Conservation (phyloP, 371 early-diverging fungal genomes). For the Zancudomyces culisetae region DNA sequence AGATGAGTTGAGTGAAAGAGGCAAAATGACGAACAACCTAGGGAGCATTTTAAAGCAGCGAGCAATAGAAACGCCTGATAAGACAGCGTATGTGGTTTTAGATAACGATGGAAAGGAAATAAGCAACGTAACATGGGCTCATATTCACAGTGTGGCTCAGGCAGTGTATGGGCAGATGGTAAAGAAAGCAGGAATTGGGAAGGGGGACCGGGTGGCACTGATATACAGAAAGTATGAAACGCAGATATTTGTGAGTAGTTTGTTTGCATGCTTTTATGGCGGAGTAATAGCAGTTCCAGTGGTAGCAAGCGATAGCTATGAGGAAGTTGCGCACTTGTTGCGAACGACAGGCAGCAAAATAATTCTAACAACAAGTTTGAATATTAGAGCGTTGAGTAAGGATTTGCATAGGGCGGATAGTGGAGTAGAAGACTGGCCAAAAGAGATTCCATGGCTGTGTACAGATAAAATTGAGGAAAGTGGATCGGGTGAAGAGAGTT, state of each 20-base stretch:
- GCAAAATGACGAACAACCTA: constrained; percentile 10
- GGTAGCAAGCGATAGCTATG: constrained; percentile 54
- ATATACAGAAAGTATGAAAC: constrained; percentile 68
- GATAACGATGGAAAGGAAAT: constrained; percentile 58
- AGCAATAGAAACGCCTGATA: constrained; percentile 27
- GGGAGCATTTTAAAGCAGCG: constrained; percentile 36
- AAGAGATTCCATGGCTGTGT: neutral
- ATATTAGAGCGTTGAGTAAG: constrained; percentile 45
- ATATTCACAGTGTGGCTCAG: constrained; percentile 48
- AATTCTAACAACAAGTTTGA: constrained; percentile 63
- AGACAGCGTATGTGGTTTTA: constrained; percentile 39
- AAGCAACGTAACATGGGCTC: constrained; percentile 46
- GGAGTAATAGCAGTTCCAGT: constrained; percentile 71
- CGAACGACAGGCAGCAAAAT: constrained; percentile 39
- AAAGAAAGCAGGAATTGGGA: constrained; percentile 28
- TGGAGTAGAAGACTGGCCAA: constrained; percentile 5
- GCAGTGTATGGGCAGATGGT: constrained; percentile 37
- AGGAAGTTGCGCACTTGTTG: constrained; percentile 55
- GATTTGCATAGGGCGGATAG: constrained; percentile 33
- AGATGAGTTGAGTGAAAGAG: too few relatives aligned
- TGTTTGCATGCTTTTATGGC: constrained; percentile 63
- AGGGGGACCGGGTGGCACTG: constrained; percentile 54
- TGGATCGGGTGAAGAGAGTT: neutral
- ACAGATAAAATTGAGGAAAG: neutral
- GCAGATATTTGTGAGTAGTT: constrained; percentile 54